Percentiles rank a stretch among this genome's conserved stretches.
Evolutionary conservation across 257 asterid genomes (phyloP).

Genomic region (Solanum verrucosum): DNA sequence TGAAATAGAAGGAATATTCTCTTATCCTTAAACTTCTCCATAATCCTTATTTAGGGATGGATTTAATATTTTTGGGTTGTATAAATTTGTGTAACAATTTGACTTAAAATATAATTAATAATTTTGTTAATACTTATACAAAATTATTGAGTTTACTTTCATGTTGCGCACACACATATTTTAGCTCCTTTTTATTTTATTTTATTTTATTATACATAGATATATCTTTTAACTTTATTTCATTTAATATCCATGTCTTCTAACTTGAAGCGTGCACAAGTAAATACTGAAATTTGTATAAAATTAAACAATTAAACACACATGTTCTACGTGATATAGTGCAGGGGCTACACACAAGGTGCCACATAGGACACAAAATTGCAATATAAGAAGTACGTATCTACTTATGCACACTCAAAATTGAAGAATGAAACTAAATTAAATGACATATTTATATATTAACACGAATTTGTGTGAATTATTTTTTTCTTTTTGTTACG

Average conservation of each 20-base stretch:
- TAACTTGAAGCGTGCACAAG: fast-evolving
- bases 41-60: not conserved
- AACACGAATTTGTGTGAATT: no score
- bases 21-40: not conserved
- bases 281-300: no score
- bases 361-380: not conserved
- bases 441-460: no score
- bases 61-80: not conserved
- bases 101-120: no score
- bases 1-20: no score
- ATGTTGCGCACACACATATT: not conserved
- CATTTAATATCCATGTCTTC: fast-evolving
- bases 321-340: fast-evolving
- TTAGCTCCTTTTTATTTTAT: not conserved
- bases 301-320: not conserved
- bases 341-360: no score
- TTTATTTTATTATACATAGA: not conserved
- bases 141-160: not conserved
- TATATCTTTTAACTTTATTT: no score
- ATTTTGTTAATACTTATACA: not conserved
- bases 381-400: not conserved
- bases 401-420: no score
- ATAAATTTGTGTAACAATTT: not conserved
- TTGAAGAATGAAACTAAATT: no score
- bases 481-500: not conserved